A percentile compares a stretch with the other conserved stretches of the same genome.
These are phyloP conservation scores for Backusella circina DNA, from an alignment of 192 early-diverging fungal genomes.

Conservation along the genomic window DNA sequence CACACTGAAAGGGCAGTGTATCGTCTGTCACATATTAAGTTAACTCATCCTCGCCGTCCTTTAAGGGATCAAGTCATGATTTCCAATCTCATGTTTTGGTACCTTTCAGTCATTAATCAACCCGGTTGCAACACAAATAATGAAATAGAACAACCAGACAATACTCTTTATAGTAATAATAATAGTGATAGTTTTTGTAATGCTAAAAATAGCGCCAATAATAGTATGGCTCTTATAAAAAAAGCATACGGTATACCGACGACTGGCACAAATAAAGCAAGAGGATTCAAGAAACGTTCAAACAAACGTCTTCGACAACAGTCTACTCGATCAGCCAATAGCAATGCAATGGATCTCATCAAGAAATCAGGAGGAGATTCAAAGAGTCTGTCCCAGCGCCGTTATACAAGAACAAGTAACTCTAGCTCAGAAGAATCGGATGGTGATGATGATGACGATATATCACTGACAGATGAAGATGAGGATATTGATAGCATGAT, in stretches of 20 bases:
- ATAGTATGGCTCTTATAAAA: background rate
- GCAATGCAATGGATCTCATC: background rate
- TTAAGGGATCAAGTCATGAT: constrained; percentile 72
- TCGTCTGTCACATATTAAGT: constrained; percentile 69
- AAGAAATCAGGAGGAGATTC: background rate
- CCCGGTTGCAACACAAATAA: background rate
- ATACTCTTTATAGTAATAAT: background rate
- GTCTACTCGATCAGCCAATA: background rate
- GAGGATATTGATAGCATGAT: background rate
- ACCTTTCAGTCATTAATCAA: constrained; percentile 58
- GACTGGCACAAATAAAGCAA: background rate
- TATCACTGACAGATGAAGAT: constrained; percentile 7
- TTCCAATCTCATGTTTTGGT: constrained; percentile 85
- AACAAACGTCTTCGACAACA: background rate
- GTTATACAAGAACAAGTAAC: background rate
- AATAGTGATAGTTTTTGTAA: background rate
- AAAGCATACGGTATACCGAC: background rate
- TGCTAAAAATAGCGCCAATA: background rate
- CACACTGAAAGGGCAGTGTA: constrained; percentile 78
- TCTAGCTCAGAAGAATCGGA: constrained; percentile 8
- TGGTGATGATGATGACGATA: constrained; percentile 8
- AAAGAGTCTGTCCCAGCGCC: background rate
- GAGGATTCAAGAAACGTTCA: background rate
- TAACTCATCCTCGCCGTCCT: constrained; percentile 70
- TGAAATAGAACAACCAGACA: background rate